Evolutionary conservation across 1,139 yeast species (phyloP), one percentile per base, ranked within the genome.

Genomic region (Sugiyamaella grinbergsii): DNA sequence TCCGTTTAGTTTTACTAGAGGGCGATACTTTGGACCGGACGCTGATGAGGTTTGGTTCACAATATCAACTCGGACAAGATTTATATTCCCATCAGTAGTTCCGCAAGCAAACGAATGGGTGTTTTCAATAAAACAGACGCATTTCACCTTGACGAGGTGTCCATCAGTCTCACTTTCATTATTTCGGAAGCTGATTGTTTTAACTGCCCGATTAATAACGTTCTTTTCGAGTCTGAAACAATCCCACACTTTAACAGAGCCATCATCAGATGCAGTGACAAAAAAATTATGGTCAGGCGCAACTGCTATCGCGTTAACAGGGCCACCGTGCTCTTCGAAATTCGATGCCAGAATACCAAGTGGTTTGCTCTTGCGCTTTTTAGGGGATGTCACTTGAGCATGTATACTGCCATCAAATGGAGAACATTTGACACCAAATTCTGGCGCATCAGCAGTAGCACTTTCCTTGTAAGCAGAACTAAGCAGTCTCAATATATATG

Each of bases 191-290:
- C 20, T 20, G 55, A 50, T 1, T 0, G 71, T 62, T 29, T 62
- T 64, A 5, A 79, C 74, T 0, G 96, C 78, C 23, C 80, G 75
- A 40, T 83, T 81, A 2, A 82, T 75, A 1, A 83, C 81, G 48
- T 83, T 84, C 54, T 78, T 79, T 51, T 83, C 90, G 40, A 91
- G 69, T 52, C 82, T 79, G 11, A 71, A 64, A 1, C 83, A 70
- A 61, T 89, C 95, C 98, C 98, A 93, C 0, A 93, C 68, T 56
- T 81, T 83, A 41, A 93, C 62, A 2, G 71, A 61, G 0, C 98
- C 97, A 44, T 78, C 76, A 41, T 82, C 84, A 3, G 94, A 86
- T 2, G 91, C 96, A 0, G 94, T 83, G 1, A 89, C 72, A 58
- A 93, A 83, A 59, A 80, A 85, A 36, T 79, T 79, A 18, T 81